Evolutionary conservation across 352 stramenopile genomes (phyloP).

Genomic region (Chrysophaeum taylorii): DNA sequence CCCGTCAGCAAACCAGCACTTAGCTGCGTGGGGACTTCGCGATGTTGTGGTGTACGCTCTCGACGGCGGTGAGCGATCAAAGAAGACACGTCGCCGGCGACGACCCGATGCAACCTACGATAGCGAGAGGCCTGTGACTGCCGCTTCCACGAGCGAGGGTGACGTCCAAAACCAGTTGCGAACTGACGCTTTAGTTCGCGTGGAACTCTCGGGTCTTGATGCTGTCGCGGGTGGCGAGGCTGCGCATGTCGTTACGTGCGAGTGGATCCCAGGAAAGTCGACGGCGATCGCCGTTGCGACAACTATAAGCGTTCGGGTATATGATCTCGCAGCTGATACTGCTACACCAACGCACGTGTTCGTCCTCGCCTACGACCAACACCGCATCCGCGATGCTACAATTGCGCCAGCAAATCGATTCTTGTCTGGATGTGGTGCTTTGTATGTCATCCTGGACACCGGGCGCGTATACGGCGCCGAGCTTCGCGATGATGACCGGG

Average conservation of each 20-base stretch:
- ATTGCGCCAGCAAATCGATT: slow-evolving; percentile 11
- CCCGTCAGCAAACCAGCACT: slow-evolving; percentile 18
- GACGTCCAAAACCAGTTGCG: neutral
- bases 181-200: neutral
- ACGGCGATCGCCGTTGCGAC: slow-evolving; percentile 22
- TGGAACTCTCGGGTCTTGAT: too few species aligned
- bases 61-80: slow-evolving; percentile 19
- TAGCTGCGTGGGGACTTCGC: slow-evolving; percentile 25
- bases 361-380: slow-evolving; percentile 20
- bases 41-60: slow-evolving; percentile 23
- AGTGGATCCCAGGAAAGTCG: slow-evolving; percentile 27
- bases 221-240: too few species aligned
- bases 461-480: neutral
- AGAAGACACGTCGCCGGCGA: slow-evolving; percentile 14
- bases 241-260: slow-evolving; percentile 25
- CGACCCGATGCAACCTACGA: neutral
- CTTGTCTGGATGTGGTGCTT: neutral
- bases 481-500: neutral
- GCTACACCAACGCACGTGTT: slow-evolving; percentile 26
- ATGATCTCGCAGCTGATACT: slow-evolving; percentile 26
- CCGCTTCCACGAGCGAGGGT: too few species aligned
- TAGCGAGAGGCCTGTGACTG: neutral
- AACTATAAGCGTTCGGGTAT: slow-evolving; percentile 31
- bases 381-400: slow-evolving; percentile 21
- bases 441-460: slow-evolving; percentile 8